Conservation (phyloP, 176 grass and related monocot genomes). For the Cenchrus americanus region DNA sequence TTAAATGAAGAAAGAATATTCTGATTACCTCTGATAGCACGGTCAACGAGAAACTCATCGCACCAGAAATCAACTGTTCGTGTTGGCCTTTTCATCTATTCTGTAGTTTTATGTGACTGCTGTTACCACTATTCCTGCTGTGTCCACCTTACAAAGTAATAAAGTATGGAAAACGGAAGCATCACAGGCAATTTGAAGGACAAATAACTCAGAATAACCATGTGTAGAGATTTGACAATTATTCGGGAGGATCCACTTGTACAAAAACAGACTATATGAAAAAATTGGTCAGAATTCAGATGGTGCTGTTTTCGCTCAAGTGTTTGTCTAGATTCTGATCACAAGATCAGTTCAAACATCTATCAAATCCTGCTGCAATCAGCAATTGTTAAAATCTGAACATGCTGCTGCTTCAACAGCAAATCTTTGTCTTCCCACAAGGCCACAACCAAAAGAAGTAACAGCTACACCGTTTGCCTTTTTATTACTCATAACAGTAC, state of each 20-base stretch:
- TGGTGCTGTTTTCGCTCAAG: neutral
- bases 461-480: neutral
- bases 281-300: neutral
- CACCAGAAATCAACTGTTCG: neutral
- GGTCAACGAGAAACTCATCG: neutral
- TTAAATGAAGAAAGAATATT: neutral
- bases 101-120: neutral
- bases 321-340: neutral
- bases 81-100: neutral
- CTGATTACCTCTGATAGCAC: neutral
- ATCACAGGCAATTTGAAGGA: neutral
- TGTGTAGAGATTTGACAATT: neutral
- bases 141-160: neutral
- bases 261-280: neutral
- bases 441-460: neutral
- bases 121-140: neutral
- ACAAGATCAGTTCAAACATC: conserved; percentile 3
- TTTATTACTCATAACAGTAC: conserved; percentile 19
- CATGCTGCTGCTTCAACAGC: neutral
- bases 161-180: neutral
- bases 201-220: neutral
- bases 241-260: neutral
- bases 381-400: neutral
- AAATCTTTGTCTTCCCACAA: neutral
- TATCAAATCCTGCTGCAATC: conserved; percentile 8